Base-by-base conservation (phyloP, 768 basidiomycete species). In the Termitomyces sp. region DNA sequence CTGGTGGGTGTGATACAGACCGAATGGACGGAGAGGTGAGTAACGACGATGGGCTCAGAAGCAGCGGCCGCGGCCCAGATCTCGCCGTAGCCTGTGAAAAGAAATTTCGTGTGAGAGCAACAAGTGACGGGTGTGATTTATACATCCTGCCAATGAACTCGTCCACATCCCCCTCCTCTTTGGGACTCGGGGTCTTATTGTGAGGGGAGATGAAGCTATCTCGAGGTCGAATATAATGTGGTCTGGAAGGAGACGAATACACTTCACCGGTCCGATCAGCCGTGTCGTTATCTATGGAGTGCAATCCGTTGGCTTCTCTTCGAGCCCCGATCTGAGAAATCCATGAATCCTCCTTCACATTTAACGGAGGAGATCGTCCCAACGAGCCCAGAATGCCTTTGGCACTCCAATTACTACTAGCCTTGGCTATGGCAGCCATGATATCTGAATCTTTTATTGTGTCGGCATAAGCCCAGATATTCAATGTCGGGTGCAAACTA, bases 401-500 rank as follows among this genome's bases (percentile, higher is more conserved):
- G 19, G 87, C 87, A 19, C 81, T 79, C 85, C 84, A 88, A 58
- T 90, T 90, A 24, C 79, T 86, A 67, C 88, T 84, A 52, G 79
- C 83, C 69, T 89, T 92, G 2, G 90, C 75, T 15, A 90, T 68
- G 1, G 80, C 75, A 12, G 90, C 89, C 37, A 83, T 74, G 1
- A 88, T 71, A 62, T 90, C 87, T 2, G 88, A 88, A 51, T 88
- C 83, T 64, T 80, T 85, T 14, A 91, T 63, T 63, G 84, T 88
- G 60, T 82, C 87, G 0, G 90, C 85, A 63, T 90, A 91, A 35
- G 70, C 66, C 88, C 87, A 88, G 5, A 89, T 58, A 55, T 71
- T 75, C 12, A 77, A 70, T 34, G 53, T 46, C 8, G 34, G 15
- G 34, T 19, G 44, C 32, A 12, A 22, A 14, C 15, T 42, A 34